These are phyloP conservation scores for Capsella rubella DNA, from an alignment of 441 rosid species.

Conservation along the genomic window DNA sequence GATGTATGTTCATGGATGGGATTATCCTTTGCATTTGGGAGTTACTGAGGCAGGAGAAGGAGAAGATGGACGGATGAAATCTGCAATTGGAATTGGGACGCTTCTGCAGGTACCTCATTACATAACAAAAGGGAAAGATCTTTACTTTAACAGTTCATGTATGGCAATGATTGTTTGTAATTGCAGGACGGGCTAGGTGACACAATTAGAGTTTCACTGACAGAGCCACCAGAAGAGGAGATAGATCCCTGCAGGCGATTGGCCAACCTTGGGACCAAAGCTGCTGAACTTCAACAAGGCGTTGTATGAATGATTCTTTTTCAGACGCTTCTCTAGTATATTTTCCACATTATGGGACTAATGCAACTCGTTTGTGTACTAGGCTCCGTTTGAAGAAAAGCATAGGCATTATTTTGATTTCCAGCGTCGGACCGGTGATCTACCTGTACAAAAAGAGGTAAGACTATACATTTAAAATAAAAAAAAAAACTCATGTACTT, in stretches of 20 bases:
- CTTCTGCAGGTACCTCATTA: slow-evolving; percentile 76
- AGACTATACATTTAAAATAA: slow-evolving; percentile 11
- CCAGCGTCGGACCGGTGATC: slow-evolving; percentile 88
- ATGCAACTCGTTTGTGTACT: slow-evolving; percentile 28
- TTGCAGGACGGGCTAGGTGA: slow-evolving; percentile 96
- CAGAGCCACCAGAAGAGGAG: slow-evolving; percentile 96
- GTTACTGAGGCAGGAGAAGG: slow-evolving; percentile 99
- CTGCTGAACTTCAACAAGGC: slow-evolving; percentile 84
- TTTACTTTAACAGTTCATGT: neutral
- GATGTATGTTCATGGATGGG: slow-evolving; percentile 98
- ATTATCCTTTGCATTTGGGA: slow-evolving; percentile 95
- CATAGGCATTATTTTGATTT: slow-evolving; percentile 93
- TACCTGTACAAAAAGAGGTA: slow-evolving; percentile 94
- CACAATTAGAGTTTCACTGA: slow-evolving; percentile 96
- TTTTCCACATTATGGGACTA: slow-evolving; percentile 4
- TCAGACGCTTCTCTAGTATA: slow-evolving; percentile 10
- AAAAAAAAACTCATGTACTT: neutral
- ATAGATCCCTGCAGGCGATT: slow-evolving; percentile 93
- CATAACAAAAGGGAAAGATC: neutral
- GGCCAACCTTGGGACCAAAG: slow-evolving; percentile 89
- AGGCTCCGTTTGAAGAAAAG: slow-evolving; percentile 97
- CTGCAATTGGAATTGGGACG: slow-evolving; percentile 97
- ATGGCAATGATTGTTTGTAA: slow-evolving; percentile 13
- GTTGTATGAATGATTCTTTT: slow-evolving; percentile 73
- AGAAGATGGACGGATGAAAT: slow-evolving; percentile 98